Base-by-base conservation (phyloP, 2,329 filamentous ascomycete species). In the Xylariales sp. region DNA sequence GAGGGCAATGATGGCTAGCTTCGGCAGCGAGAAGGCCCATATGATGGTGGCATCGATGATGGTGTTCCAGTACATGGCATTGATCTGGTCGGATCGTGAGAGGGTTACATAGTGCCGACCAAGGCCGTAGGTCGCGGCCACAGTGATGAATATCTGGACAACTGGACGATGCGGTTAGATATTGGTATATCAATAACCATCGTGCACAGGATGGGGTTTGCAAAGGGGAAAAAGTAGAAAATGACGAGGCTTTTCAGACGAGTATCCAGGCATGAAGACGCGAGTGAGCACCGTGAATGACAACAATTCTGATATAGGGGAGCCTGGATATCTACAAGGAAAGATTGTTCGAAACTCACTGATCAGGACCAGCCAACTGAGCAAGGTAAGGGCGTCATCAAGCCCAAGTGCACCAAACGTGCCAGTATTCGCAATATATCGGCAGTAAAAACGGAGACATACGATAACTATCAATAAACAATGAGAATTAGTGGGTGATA, bases 281-380 rank as follows among this genome's bases (percentile, higher is more conserved):
- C n/a, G n/a, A n/a, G n/a, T n/a, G n/a, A n/a, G n/a, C n/a, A n/a
- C n/a, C n/a, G n/a, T n/a, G n/a, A n/a, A n/a, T n/a, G n/a, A n/a
- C n/a, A n/a, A n/a, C n/a, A n/a, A n/a, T n/a, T n/a, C n/a, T n/a
- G n/a, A n/a, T n/a, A n/a, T n/a, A n/a, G n/a, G n/a, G n/a, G n/a
- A n/a, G n/a, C n/a, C n/a, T n/a, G n/a, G n/a, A n/a, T n/a, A n/a
- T n/a, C n/a, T n/a, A n/a, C n/a, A n/a, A n/a, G n/a, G n/a, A n/a
- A n/a, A n/a, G n/a, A n/a, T n/a, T n/a, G n/a, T n/a, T n/a, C n/a
- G n/a, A n/a, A n/a, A n/a, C n/a, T n/a, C n/a, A n/a, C n/a, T n/a
- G n/a, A n/a, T n/a, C n/a, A n/a, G 34, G 11, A 37, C 34, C 16
- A 29, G 14, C 34, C 34, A 37, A 18, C 34, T 37, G 24, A 37